Conservation (phyloP, 805 yeast species). For the Wickerhamomyces bisporus region DNA sequence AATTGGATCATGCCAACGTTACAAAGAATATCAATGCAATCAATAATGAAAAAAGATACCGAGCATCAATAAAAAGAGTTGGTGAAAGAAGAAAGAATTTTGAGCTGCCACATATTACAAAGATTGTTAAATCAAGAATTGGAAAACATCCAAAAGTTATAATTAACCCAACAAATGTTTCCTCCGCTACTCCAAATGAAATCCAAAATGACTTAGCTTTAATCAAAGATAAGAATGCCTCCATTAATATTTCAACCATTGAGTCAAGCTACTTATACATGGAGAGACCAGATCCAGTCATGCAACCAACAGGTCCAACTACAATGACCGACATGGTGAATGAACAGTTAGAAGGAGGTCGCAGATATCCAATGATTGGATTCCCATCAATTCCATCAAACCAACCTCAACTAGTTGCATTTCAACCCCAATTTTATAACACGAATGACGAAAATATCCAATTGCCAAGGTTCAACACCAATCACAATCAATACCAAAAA, state of each 20-base stretch:
- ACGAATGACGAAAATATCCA: no score
- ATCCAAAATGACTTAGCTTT: slow-evolving; percentile 13
- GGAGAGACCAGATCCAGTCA: slow-evolving; percentile 14
- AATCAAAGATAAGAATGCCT: slow-evolving; percentile 1
- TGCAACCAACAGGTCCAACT: slow-evolving; percentile 3
- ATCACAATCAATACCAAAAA: no score
- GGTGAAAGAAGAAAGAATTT: slow-evolving; percentile 16
- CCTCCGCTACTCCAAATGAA: slow-evolving; percentile 12
- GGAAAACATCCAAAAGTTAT: slow-evolving; percentile 2
- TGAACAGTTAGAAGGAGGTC: slow-evolving; percentile 13
- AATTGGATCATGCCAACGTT: slow-evolving; percentile 15
- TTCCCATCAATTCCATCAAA: no score
- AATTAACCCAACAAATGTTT: slow-evolving; percentile 5
- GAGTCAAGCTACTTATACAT: slow-evolving; percentile 7
- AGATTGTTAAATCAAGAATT: slow-evolving; percentile 7
- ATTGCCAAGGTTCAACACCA: no score
- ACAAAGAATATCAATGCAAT: slow-evolving; percentile 6
- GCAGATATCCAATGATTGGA: no score
- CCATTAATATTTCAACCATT: slow-evolving; percentile 1
- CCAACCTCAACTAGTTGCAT: neutral
- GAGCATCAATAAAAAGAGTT: slow-evolving; percentile 14
- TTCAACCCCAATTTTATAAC: neutral
- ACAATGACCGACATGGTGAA: slow-evolving; percentile 26
- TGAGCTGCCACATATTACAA: slow-evolving; percentile 9
- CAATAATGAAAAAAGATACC: slow-evolving; percentile 9